Conservation (phyloP, 2,329 filamentous ascomycete genomes). For the Penicillium palitans region DNA sequence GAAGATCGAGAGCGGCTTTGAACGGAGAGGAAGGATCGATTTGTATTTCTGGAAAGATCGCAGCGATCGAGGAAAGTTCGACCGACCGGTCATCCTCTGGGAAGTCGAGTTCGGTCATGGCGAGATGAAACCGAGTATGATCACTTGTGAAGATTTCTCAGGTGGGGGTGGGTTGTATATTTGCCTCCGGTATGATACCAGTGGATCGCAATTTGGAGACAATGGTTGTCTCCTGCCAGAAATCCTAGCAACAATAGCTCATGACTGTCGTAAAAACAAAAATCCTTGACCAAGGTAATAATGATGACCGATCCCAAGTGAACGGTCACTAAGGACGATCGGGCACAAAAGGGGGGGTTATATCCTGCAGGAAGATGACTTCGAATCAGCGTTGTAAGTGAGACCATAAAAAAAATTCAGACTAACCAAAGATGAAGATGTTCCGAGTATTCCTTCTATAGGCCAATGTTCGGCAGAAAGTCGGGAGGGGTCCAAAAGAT, state of each 20-base stretch:
- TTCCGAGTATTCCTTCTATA: conserved; percentile 8
- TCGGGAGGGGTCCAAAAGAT: conserved; percentile 28
- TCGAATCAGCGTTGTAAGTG: conserved; percentile 6
- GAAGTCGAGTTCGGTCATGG: conserved; percentile 40
- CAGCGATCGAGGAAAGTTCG: conserved; percentile 60
- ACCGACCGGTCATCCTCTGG: conserved; percentile 59
- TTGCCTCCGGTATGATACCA: neutral
- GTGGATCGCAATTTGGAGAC: neutral
- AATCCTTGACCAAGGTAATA: neutral
- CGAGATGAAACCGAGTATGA: conserved; percentile 3
- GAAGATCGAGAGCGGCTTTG: conserved; percentile 55
- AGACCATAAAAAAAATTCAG: neutral
- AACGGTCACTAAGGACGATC: conserved; percentile 16
- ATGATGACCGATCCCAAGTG: conserved; percentile 2
- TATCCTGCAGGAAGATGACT: conserved; percentile 3
- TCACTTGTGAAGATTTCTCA: conserved; percentile 7
- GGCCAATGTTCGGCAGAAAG: conserved; percentile 15
- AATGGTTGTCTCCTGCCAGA: conserved; percentile 1
- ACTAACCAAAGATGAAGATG: conserved; percentile 17
- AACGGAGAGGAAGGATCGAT: conserved; percentile 50
- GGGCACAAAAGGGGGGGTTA: conserved; percentile 13
- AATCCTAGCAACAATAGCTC: neutral
- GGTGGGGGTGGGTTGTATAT: neutral
- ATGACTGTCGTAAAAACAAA: neutral
- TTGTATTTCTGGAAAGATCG: conserved; percentile 63